Percentiles rank a stretch among this genome's conserved stretches.
phyloP scores from a whole-genome alignment of 73 alveolate species.

The Paramecium bursaria region DNA sequence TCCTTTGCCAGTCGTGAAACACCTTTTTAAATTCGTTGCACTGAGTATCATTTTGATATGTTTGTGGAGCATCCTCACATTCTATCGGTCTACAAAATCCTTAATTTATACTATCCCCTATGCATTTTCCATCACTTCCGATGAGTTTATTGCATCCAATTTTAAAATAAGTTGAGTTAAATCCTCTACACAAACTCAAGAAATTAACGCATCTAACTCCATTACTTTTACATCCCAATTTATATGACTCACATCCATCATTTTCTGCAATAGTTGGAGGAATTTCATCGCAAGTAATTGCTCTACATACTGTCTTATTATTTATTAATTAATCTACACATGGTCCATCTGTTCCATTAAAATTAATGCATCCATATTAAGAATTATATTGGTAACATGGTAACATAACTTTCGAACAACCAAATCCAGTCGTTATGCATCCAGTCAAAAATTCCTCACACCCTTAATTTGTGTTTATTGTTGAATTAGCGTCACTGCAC shows the following conservation, averaged over 20 bases:
- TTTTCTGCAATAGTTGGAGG: neutral
- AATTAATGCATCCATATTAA: too few relatives aligned
- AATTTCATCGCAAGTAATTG: neutral
- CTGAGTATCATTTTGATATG: neutral
- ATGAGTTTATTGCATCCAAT: neutral
- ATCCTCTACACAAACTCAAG: too few relatives aligned
- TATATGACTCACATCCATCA: conserved; percentile 11
- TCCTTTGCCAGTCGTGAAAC: neutral
- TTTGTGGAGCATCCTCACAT: neutral
- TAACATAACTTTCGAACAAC: too few relatives aligned
- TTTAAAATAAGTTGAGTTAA: too few relatives aligned
- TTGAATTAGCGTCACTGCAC: conserved; percentile 8
- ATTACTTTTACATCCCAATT: conserved; percentile 40
- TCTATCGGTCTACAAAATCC: neutral
- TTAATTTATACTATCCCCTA: neutral
- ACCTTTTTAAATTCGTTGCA: neutral
- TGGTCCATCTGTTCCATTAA: conserved; percentile 46
- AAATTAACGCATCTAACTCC: conserved; percentile 18
- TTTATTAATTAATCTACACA: too few relatives aligned
- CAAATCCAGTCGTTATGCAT: too few relatives aligned
- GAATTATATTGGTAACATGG: too few relatives aligned
- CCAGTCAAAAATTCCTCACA: too few relatives aligned
- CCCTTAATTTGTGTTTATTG: neutral
- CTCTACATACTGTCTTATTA: conserved; percentile 44
- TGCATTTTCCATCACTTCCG: neutral